phyloP scores from a whole-genome alignment of 192 early-diverging fungal genomes.

The Coemansia sp. region DNA sequence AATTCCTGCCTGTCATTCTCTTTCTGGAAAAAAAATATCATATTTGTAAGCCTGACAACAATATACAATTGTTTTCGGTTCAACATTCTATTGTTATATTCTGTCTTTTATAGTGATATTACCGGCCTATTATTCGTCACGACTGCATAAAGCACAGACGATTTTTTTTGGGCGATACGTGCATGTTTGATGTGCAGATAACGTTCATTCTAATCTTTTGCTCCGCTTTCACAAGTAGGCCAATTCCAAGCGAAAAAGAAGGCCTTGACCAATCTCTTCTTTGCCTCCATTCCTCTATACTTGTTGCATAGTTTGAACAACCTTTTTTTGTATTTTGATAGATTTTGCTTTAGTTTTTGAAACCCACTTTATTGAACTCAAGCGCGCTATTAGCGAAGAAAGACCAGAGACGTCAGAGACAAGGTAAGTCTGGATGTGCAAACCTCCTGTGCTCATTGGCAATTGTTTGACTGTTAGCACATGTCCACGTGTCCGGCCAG shows the following conservation, averaged over 20 bases:
- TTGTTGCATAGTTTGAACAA: background rate
- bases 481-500: background rate
- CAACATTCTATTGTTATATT: background rate
- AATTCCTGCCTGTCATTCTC: background rate
- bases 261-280: constrained; percentile 3
- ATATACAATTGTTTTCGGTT: background rate
- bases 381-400: background rate
- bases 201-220: background rate
- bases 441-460: too few species aligned
- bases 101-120: background rate
- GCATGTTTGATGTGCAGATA: background rate
- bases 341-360: background rate
- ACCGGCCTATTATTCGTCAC: background rate
- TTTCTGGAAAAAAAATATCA: background rate
- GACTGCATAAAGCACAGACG: background rate
- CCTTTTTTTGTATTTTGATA: background rate
- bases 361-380: background rate
- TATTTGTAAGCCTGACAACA: background rate
- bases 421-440: background rate
- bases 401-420: background rate
- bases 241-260: background rate
- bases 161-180: background rate
- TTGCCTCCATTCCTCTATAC: background rate
- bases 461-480: background rate
- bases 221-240: background rate